phyloP scores from a whole-genome alignment of 2,329 filamentous ascomycete genomes.

The Plenodomus tracheiphilus region DNA sequence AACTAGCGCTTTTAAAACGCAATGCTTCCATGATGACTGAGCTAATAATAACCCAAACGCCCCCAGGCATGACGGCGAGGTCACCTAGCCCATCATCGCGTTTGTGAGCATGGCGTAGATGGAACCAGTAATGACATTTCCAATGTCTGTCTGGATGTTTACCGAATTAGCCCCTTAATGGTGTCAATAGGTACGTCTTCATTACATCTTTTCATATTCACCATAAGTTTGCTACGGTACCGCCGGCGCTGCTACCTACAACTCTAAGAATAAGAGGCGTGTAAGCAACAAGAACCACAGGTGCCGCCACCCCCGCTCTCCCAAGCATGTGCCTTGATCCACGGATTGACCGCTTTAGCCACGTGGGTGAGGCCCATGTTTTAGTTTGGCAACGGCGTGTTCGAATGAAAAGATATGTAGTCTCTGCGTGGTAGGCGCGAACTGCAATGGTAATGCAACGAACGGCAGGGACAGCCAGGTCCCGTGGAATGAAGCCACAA shows the following conservation, averaged over 20 bases:
- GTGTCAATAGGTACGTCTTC: no score
- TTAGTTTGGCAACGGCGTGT: neutral
- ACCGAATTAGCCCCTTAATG: no score
- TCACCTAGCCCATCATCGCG: constrained; percentile 25
- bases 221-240: neutral
- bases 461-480: neutral
- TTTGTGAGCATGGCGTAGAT: constrained; percentile 23
- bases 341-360: constrained; percentile 1
- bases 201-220: no score
- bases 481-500: neutral
- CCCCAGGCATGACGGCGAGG: constrained; percentile 6
- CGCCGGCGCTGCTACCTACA: constrained; percentile 6
- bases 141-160: constrained; percentile 21
- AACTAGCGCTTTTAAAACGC: no score
- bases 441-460: neutral
- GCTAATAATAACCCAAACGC: neutral
- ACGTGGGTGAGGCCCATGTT: neutral
- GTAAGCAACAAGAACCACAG: constrained; percentile 1
- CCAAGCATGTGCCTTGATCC: constrained; percentile 8
- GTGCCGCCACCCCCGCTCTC: constrained; percentile 4
- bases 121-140: constrained; percentile 18
- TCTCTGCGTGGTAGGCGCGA: neutral
- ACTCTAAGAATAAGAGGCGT: constrained; percentile 4
- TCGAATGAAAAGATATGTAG: neutral
- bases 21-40: neutral